phyloP scores from a whole-genome alignment of 176 grass and related monocot genomes.

The Alopecurus myosuroides region DNA sequence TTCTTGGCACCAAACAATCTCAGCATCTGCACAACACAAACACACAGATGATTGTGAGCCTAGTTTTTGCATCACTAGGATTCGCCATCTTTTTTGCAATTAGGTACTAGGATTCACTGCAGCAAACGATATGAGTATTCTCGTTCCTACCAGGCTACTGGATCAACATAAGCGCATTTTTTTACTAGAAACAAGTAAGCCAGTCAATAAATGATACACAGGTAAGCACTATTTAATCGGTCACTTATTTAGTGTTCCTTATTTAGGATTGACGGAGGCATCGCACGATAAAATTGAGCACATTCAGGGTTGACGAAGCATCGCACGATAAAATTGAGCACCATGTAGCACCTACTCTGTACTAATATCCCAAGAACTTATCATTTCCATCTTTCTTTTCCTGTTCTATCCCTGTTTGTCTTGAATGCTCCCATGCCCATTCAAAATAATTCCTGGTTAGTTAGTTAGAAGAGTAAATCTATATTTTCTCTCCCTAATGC shows the following conservation, averaged over 20 bases:
- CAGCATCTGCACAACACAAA: conserved; percentile 64
- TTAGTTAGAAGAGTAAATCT: background rate
- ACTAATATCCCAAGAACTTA: background rate
- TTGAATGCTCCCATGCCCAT: background rate
- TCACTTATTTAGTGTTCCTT: background rate
- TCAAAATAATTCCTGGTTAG: background rate
- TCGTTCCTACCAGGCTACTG: background rate
- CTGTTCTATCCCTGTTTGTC: background rate
- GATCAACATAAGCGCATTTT: background rate
- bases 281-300: background rate
- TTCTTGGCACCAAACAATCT: conserved; percentile 99
- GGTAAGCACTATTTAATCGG: background rate
- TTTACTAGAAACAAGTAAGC: background rate
- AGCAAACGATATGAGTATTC: background rate
- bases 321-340: background rate
- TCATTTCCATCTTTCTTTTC: background rate
- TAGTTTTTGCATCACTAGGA: background rate
- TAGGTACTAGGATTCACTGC: background rate
- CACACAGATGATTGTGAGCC: background rate
- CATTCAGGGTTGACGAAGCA: background rate
- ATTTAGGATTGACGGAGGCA: background rate
- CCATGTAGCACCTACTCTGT: background rate
- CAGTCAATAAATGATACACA: background rate
- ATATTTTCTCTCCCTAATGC: background rate
- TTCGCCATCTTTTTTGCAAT: background rate